These are phyloP conservation scores for Suhomyces bokatorum DNA, from an alignment of 1,139 yeast genomes.

Conservation along the genomic window DNA sequence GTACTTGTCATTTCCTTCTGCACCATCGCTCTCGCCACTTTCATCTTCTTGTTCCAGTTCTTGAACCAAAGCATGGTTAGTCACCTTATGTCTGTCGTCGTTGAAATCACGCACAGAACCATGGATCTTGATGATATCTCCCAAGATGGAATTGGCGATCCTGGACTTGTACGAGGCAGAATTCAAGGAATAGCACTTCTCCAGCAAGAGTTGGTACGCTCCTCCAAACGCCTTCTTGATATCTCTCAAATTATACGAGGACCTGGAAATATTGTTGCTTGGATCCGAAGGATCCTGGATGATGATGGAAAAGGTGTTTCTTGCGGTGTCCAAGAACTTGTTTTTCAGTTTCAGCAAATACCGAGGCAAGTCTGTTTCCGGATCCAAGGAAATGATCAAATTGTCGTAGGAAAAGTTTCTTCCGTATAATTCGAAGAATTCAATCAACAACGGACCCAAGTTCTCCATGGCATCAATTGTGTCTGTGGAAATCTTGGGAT, in stretches of 20 bases:
- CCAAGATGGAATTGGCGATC: slow-evolving; percentile 72
- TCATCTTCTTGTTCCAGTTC: slow-evolving; percentile 18
- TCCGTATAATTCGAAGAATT: slow-evolving; percentile 95
- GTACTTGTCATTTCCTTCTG: slow-evolving; percentile 39
- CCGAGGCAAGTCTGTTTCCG: slow-evolving; percentile 47
- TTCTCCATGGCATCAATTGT: slow-evolving; percentile 72
- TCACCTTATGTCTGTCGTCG: slow-evolving; percentile 68
- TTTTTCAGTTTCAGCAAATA: slow-evolving; percentile 61
- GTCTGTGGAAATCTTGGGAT: slow-evolving; percentile 72
- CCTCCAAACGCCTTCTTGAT: slow-evolving; percentile 88
- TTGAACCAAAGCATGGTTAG: slow-evolving; percentile 57
- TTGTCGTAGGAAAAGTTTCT: slow-evolving; percentile 84
- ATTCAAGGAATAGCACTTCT: slow-evolving; percentile 61
- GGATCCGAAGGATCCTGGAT: slow-evolving; percentile 91
- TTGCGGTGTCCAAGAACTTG: slow-evolving; percentile 53
- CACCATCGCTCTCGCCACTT: slow-evolving; percentile 32
- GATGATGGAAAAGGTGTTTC: slow-evolving; percentile 66
- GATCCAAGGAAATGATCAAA: slow-evolving; percentile 63
- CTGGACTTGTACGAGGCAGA: slow-evolving; percentile 67
- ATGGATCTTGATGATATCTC: slow-evolving; percentile 73
- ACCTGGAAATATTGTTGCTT: slow-evolving; percentile 78
- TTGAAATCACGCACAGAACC: slow-evolving; percentile 79
- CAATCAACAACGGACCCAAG: slow-evolving; percentile 84
- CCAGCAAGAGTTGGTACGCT: slow-evolving; percentile 78
- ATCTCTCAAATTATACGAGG: slow-evolving; percentile 79